Base-by-base conservation (phyloP, 1,139 yeast genomes). In the Geotrichum fermentans region DNA sequence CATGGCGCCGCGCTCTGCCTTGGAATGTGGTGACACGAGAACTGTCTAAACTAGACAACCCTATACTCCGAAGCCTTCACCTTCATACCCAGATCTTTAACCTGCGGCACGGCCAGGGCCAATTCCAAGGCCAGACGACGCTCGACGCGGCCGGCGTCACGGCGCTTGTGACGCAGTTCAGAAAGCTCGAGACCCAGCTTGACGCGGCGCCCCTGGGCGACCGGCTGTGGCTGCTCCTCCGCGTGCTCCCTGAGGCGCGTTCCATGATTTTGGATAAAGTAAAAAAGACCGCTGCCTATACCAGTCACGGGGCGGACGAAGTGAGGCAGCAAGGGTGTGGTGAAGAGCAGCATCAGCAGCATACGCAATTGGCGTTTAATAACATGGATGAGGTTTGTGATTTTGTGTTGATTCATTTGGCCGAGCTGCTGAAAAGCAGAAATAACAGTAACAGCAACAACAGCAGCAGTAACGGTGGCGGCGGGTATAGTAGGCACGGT, bases 161-260 rank as follows among this genome's bases (percentile, higher is more conserved):
- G 4, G 20, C 21, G 2, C 29, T 46, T 1, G 47, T 56, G 14
- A 41, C 45, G 26, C 36, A 49, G 29, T 56, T 56, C 28, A 48
- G 52, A 11, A 37, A 37, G 22, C 42, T 53, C 4, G 58, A 56
- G 40, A 16, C 50, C 20, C 55, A 56, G 35, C 38, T 56, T 10
- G 58, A 56, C 14, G 54, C 55, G 1, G 56, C 52, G 1, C 57
- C 57, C 16, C 32, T 56, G 7, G 56, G 56, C 2, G 57, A 56
- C 38, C 43, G 57, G 14, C 34, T 55, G n/a, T 49, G 38, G 20
- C 39, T 54, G 50, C 32, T 55, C 8, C 32, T 51, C 14, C 44
- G 48, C n/a, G 47, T 55, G 10, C 26, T 55, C 11, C 56, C 58
- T 3, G 51, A 42, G n/a, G 45, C 50, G 28, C 39, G 50, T 16